Evolutionary conservation across 352 stramenopile species (phyloP).

Genomic region (Pythium aphanidermatum): DNA sequence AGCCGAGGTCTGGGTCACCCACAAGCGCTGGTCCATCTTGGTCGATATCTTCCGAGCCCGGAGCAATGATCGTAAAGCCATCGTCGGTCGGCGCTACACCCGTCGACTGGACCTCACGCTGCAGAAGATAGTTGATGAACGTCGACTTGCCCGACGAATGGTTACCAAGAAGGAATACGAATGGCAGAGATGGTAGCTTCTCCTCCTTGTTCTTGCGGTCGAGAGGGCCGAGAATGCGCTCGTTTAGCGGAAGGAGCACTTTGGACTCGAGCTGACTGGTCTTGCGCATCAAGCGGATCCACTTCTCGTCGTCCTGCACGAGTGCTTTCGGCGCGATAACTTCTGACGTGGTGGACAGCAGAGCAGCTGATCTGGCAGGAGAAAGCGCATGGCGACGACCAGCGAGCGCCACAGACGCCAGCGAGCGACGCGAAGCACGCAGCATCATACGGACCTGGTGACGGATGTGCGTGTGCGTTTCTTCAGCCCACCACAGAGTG

Average conservation of each 20-base stretch:
- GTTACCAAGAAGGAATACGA: constrained; percentile 99
- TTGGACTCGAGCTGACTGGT: constrained; percentile 66
- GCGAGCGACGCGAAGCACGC: constrained; percentile 17
- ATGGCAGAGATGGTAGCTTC: constrained; percentile 92
- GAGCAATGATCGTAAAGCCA: constrained; percentile 98
- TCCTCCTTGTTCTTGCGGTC: constrained; percentile 88
- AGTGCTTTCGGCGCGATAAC: constrained; percentile 22
- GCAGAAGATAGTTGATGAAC: constrained; percentile 99
- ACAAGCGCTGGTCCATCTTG: constrained; percentile 94
- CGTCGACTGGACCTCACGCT: constrained; percentile 95
- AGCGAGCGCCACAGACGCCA: constrained; percentile 5
- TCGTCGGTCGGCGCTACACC: constrained; percentile 99
- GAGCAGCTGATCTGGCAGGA: neutral
- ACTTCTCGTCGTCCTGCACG: constrained; percentile 60
- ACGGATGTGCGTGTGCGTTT: constrained; percentile 9
- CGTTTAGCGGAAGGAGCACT: constrained; percentile 77
- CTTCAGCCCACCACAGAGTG: no score
- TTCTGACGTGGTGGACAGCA: constrained; percentile 18
- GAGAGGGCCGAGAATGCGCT: constrained; percentile 80
- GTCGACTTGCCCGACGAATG: constrained; percentile 98
- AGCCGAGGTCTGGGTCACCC: constrained; percentile 98
- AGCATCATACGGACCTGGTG: constrained; percentile 12
- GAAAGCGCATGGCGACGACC: neutral
- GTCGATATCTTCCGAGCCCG: constrained; percentile 93
- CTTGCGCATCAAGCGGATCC: constrained; percentile 79